Evolutionary conservation across 768 basidiomycete genomes (phyloP).

Genomic region (Mycena amicta): DNA sequence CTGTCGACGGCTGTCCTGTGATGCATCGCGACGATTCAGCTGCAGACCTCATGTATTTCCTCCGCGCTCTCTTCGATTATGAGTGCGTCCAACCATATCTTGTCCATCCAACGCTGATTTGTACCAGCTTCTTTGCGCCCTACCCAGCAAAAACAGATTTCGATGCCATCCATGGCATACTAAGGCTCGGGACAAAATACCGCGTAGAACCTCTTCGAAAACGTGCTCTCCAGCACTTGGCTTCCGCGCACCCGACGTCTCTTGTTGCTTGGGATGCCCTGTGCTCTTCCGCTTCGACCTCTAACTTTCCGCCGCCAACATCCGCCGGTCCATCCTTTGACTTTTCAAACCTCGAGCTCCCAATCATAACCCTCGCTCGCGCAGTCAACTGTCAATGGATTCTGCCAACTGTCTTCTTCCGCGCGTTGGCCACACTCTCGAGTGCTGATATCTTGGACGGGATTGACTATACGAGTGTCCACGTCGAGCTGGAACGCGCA

Average conservation of each 20-base stretch:
- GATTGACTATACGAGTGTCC: slow-evolving; percentile 22
- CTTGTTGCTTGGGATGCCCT: slow-evolving; percentile 18
- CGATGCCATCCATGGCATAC: slow-evolving; percentile 21
- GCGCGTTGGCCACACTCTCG: slow-evolving; percentile 6
- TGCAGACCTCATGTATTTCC: slow-evolving; percentile 22
- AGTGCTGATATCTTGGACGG: slow-evolving; percentile 17
- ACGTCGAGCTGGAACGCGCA: slow-evolving; percentile 16
- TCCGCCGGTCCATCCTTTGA: slow-evolving; percentile 18
- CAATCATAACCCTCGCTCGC: slow-evolving; percentile 21
- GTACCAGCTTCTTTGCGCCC: slow-evolving; percentile 21
- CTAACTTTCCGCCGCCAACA: background rate
- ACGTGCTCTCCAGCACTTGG: slow-evolving; percentile 20
- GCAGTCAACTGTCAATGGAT: slow-evolving; percentile 13
- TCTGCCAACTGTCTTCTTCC: slow-evolving; percentile 17
- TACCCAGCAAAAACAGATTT: slow-evolving; percentile 21
- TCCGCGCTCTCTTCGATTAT: slow-evolving; percentile 22
- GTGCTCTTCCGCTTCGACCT: background rate
- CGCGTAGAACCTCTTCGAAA: slow-evolving; percentile 21
- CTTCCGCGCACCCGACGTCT: slow-evolving; percentile 17
- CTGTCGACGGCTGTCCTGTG: slow-evolving; percentile 17
- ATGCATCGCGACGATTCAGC: slow-evolving; percentile 21
- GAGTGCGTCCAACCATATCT: slow-evolving; percentile 12
- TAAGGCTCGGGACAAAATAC: slow-evolving; percentile 21
- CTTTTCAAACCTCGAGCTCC: slow-evolving; percentile 20
- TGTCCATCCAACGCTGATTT: background rate